Evolutionary conservation across 2,329 filamentous ascomycete genomes (phyloP).

Genomic region (Ophiocordyceps camponoti-rufipedis): DNA sequence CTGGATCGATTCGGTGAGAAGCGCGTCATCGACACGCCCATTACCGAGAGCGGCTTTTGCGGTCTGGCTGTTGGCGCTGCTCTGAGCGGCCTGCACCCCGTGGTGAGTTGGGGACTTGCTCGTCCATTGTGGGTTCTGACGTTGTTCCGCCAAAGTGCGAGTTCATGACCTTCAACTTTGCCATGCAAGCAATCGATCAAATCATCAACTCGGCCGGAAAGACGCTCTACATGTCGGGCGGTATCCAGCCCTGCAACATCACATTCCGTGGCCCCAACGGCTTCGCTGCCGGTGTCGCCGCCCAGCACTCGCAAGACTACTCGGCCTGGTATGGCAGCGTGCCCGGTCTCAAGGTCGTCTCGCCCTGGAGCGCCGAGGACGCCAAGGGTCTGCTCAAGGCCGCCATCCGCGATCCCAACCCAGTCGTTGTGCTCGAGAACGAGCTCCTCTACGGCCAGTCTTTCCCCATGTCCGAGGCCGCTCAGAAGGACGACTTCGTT

Average conservation of each 20-base stretch:
- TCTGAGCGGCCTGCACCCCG: conserved; percentile 79
- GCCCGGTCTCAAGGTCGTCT: conserved; percentile 90
- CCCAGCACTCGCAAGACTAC: conserved; percentile 98
- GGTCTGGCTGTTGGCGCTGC: conserved; percentile 91
- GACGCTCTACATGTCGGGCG: conserved; percentile 99
- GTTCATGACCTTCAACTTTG: conserved; percentile 99
- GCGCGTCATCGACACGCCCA: conserved; percentile 94
- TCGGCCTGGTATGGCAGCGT: conserved; percentile 98
- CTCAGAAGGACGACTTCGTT: conserved; percentile 92
- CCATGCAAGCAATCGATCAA: conserved; percentile 99
- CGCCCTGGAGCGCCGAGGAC: conserved; percentile 92
- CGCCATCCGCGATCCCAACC: conserved; percentile 95
- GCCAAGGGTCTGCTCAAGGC: conserved; percentile 97
- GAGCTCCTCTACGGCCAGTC: conserved; percentile 81
- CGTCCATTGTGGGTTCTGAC: conserved; percentile 1
- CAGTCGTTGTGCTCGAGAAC: conserved; percentile 80
- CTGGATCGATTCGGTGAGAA: conserved; percentile 94
- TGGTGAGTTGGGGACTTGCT: conserved; percentile 43
- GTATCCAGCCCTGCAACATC: conserved; percentile 98
- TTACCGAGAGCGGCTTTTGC: conserved; percentile 90
- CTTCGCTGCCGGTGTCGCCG: conserved; percentile 86
- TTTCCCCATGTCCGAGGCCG: conserved; percentile 95
- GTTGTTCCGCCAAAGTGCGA: conserved; percentile 46
- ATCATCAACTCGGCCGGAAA: conserved; percentile 98
- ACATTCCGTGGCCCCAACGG: conserved; percentile 99